Percentiles rank a stretch among this genome's conserved stretches.
These are phyloP conservation scores for Aegilops tauschii DNA, from an alignment of 176 grass and related monocot species.

Conservation along the genomic window DNA sequence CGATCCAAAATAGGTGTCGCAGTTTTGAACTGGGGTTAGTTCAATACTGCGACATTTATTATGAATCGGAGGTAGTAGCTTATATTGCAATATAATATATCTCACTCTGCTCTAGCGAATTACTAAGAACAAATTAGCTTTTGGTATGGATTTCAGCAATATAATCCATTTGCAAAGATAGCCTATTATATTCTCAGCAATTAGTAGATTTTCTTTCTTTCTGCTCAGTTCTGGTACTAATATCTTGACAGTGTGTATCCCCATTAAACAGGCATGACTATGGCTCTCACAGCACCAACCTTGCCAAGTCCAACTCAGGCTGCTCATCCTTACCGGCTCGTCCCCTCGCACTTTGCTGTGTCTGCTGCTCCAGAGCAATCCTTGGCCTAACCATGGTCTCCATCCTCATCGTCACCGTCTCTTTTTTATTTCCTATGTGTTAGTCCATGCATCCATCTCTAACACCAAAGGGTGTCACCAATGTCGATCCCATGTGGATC, in stretches of 20 bases:
- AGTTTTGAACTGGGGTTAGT: no score
- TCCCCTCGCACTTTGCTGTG: slow-evolving; percentile 70
- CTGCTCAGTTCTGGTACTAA: slow-evolving; percentile 42
- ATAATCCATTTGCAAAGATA: background rate
- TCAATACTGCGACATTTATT: no score
- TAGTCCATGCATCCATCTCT: slow-evolving; percentile 63
- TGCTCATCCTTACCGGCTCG: slow-evolving; percentile 72
- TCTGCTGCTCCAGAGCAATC: slow-evolving; percentile 82
- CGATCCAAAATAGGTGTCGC: no score
- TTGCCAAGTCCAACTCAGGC: slow-evolving; percentile 68
- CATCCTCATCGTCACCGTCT: slow-evolving; percentile 32
- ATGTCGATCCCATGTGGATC: slow-evolving; percentile 29
- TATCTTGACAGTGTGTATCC: slow-evolving; percentile 86
- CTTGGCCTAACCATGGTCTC: slow-evolving; percentile 99
- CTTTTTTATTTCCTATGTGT: slow-evolving; percentile 50
- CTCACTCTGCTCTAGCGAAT: background rate
- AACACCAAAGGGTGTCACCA: slow-evolving; percentile 44
- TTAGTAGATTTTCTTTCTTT: slow-evolving; percentile 12
- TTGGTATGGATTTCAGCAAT: background rate
- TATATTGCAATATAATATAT: background rate
- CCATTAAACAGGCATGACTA: slow-evolving; percentile 97
- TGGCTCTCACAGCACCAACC: slow-evolving; percentile 75
- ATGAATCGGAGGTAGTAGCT: no score
- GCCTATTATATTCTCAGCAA: background rate
- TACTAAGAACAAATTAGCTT: slow-evolving; percentile 7